phyloP scores from a whole-genome alignment of 73 alveolate species.

The Tetrahymena malaccensis region DNA sequence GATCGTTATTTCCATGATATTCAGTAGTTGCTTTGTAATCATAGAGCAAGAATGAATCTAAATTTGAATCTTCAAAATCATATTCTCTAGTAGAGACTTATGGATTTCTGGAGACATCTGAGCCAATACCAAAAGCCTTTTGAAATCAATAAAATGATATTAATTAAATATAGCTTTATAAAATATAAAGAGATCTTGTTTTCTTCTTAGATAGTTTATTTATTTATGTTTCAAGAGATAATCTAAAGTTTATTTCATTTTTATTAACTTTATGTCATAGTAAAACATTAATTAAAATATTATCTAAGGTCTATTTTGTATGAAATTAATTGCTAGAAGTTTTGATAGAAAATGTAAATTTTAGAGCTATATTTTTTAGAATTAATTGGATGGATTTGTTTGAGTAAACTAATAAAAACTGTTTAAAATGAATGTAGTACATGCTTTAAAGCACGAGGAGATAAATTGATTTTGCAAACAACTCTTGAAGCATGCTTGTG shows the following conservation, averaged over 20 bases:
- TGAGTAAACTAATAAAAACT: no score
- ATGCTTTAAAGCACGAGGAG: neutral
- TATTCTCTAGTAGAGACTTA: neutral
- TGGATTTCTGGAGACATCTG: neutral
- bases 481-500: neutral
- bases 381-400: neutral
- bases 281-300: neutral
- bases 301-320: neutral
- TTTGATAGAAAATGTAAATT: neutral
- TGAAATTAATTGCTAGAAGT: neutral
- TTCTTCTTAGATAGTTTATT: no score
- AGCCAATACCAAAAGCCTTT: neutral
- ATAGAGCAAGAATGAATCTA: neutral
- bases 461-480: neutral
- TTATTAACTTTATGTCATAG: neutral
- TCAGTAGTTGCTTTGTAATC: neutral
- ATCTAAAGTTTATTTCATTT: no score
- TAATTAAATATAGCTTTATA: neutral
- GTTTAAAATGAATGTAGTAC: neutral
- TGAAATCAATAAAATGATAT: neutral
- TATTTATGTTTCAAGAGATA: no score
- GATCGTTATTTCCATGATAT: neutral
- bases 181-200: neutral
- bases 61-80: neutral
- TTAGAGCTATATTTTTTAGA: neutral